These are phyloP conservation scores for Funneliformis mosseae DNA, from an alignment of 192 early-diverging fungal species.

Conservation along the genomic window DNA sequence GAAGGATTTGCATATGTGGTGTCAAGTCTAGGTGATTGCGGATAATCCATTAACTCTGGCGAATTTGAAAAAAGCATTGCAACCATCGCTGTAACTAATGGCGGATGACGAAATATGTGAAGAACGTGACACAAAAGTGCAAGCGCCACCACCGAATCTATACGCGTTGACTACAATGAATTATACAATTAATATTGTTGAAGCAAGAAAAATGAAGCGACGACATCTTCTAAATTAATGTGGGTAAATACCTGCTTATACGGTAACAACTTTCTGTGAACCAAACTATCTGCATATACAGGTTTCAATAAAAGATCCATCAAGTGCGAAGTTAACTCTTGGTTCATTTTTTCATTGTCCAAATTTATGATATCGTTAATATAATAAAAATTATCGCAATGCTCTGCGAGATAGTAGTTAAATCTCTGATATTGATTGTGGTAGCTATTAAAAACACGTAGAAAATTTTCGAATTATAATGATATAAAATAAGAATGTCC, in stretches of 20 bases:
- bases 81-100: slow-evolving; percentile 38
- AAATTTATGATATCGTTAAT: slow-evolving; percentile 63
- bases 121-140: slow-evolving; percentile 46
- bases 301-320: slow-evolving; percentile 43
- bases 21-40: not conserved
- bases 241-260: not conserved
- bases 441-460: not conserved
- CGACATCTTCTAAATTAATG: not conserved
- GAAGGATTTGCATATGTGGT: not conserved
- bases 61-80: slow-evolving; percentile 43
- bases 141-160: slow-evolving; percentile 39
- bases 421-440: slow-evolving; percentile 42
- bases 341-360: slow-evolving; percentile 58
- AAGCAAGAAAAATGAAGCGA: not conserved
- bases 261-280: slow-evolving; percentile 18
- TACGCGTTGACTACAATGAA: slow-evolving; percentile 33
- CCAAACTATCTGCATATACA: slow-evolving; percentile 44
- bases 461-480: not conserved
- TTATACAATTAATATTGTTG: not conserved
- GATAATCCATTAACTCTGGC: slow-evolving; percentile 7
- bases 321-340: slow-evolving; percentile 40
- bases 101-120: slow-evolving; percentile 44
- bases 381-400: slow-evolving; percentile 65
- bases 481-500: not conserved
- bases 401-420: slow-evolving; percentile 61